phyloP scores from a whole-genome alignment of 805 yeast species.

The Komagataella mondaviorum region DNA sequence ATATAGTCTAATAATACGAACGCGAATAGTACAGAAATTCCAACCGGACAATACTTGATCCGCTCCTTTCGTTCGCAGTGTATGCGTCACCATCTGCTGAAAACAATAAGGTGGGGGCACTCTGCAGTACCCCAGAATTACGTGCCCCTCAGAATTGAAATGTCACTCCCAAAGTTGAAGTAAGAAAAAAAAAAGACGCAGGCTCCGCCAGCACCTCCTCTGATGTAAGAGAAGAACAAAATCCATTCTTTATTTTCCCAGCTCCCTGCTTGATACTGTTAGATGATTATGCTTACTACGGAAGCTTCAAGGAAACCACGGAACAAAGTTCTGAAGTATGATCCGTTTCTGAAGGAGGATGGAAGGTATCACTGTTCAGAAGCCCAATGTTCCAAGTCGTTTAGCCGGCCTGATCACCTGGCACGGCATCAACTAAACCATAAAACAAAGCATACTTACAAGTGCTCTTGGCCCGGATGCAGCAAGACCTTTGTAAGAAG shows the following conservation, averaged over 20 bases:
- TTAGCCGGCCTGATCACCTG: slow-evolving; percentile 45
- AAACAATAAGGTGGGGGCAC: background rate
- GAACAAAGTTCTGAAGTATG: background rate
- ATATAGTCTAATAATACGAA: no score
- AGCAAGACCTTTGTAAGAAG: slow-evolving; percentile 37
- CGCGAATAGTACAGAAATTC: background rate
- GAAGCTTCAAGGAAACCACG: background rate
- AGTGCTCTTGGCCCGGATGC: slow-evolving; percentile 34
- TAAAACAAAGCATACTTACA: slow-evolving; percentile 24
- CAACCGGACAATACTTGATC: background rate
- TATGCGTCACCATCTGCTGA: background rate
- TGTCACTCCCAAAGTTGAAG: background rate
- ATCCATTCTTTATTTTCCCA: no score
- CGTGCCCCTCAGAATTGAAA: background rate
- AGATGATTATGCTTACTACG: background rate
- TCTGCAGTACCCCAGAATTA: background rate
- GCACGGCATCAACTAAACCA: slow-evolving; percentile 45
- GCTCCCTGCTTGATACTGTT: background rate
- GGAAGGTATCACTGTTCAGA: background rate
- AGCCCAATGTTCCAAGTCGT: slow-evolving; percentile 31
- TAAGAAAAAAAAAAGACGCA: background rate
- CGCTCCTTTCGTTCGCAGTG: background rate
- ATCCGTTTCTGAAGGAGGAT: background rate
- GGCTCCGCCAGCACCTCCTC: background rate
- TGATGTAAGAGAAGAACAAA: background rate